Evolutionary conservation across 164 flowering plant species (phyloP).

Genomic region (Protea cynaroides): DNA sequence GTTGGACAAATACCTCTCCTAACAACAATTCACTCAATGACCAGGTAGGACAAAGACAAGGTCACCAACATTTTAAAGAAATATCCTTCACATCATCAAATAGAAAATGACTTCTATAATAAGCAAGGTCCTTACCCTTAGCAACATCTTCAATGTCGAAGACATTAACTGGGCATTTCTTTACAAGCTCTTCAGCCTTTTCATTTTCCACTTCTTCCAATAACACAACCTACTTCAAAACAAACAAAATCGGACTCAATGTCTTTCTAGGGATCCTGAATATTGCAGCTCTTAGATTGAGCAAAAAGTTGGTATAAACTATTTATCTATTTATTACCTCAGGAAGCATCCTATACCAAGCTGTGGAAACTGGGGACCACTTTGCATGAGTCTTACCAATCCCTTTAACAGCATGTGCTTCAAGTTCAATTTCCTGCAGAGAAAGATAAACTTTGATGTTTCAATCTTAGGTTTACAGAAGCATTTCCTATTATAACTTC

Average conservation of each 20-base stretch:
- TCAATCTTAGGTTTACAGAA: neutral
- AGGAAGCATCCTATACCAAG: slow-evolving; percentile 97
- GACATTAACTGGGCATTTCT: slow-evolving; percentile 72
- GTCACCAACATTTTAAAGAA: neutral
- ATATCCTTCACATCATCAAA: no score
- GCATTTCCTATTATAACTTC: no score
- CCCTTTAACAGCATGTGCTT: slow-evolving; percentile 95
- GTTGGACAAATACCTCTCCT: no score
- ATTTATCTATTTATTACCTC: slow-evolving; percentile 50
- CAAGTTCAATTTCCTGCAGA: slow-evolving; percentile 87
- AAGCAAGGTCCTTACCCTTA: slow-evolving; percentile 36
- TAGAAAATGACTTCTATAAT: neutral
- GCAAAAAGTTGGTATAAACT: neutral
- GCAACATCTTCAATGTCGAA: slow-evolving; percentile 89
- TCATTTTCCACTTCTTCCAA: slow-evolving; percentile 57
- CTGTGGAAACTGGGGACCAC: slow-evolving; percentile 97
- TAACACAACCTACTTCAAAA: slow-evolving; percentile 53
- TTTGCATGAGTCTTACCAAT: slow-evolving; percentile 90
- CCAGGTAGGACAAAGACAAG: no score
- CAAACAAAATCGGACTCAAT: slow-evolving; percentile 1
- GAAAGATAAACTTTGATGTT: neutral
- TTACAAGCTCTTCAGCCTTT: slow-evolving; percentile 59
- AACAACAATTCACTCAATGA: no score
- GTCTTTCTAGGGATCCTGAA: neutral
- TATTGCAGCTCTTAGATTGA: neutral